Evolutionary conservation across 345 rosid genomes (phyloP).

Genomic region (Barbarea vulgaris): DNA sequence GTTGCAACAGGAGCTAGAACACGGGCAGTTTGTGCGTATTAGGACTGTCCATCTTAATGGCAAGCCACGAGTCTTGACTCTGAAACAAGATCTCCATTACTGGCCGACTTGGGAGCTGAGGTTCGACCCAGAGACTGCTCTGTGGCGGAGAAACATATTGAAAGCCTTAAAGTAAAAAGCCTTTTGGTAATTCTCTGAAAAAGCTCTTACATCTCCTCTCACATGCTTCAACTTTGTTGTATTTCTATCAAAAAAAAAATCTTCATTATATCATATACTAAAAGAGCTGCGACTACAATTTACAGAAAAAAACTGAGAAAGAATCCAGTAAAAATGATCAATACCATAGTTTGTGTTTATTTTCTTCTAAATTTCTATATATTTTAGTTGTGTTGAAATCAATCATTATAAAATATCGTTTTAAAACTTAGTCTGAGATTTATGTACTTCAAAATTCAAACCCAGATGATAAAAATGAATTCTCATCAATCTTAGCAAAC

Average conservation of each 20-base stretch:
- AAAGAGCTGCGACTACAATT: conserved; percentile 9
- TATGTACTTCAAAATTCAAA: background rate
- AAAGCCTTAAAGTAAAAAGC: conserved; percentile 49
- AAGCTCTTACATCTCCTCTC: conserved; percentile 10
- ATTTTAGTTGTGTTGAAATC: background rate
- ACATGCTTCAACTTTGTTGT: conserved; percentile 28
- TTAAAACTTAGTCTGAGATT: background rate
- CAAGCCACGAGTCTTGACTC: conserved; percentile 82
- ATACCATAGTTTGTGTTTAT: background rate
- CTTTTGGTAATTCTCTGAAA: conserved; percentile 17
- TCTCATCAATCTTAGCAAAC: background rate
- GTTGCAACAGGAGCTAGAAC: conserved; percentile 67
- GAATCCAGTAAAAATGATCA: background rate
- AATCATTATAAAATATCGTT: background rate
- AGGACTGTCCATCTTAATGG: conserved; percentile 83
- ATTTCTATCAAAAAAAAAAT: background rate
- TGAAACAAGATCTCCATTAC: conserved; percentile 95
- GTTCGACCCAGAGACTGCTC: conserved; percentile 72
- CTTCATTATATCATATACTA: conserved; percentile 16
- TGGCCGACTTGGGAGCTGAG: conserved; percentile 96
- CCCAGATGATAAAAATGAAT: background rate
- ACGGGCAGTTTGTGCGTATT: conserved; percentile 85
- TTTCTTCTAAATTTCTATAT: background rate
- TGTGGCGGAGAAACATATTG: conserved; percentile 70
- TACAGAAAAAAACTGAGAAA: background rate